Percentiles rank a stretch among this genome's conserved stretches.
Evolutionary conservation across 225 moss, liverwort and hornwort genomes (phyloP).

Genomic region (Neckera pumila): DNA sequence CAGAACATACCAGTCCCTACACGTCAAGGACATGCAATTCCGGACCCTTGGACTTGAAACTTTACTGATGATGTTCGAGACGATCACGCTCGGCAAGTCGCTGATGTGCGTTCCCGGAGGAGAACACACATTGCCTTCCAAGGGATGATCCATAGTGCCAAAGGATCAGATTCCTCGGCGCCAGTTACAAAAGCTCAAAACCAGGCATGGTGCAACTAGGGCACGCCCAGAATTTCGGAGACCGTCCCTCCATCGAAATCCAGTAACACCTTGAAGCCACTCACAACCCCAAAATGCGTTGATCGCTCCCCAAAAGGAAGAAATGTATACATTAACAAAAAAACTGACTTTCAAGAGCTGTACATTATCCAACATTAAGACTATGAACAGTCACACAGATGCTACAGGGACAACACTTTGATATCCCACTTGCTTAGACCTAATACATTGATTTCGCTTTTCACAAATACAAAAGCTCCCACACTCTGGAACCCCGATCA

Average conservation of each 20-base stretch:
- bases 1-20: constrained; percentile 74
- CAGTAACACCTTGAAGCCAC: not conserved
- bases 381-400: not conserved
- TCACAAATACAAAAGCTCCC: not conserved
- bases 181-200: not conserved
- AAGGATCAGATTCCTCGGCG: not conserved
- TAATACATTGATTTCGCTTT: not conserved
- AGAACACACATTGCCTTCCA: not conserved
- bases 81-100: constrained; percentile 66
- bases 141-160: constrained; percentile 3
- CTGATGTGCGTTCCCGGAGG: constrained; percentile 36
- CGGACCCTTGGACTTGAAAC: constrained; percentile 49
- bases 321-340: not conserved
- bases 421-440: not conserved
- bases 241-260: not conserved
- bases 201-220: not conserved
- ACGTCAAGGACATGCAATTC: constrained; percentile 55
- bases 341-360: not conserved
- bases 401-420: not conserved
- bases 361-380: constrained; percentile 6
- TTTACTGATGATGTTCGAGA: constrained; percentile 46
- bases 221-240: not conserved
- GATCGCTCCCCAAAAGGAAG: not conserved
- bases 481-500: not conserved
- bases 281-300: not conserved